phyloP scores from a whole-genome alignment of 331 rosid species.

The Ulmus americana region DNA sequence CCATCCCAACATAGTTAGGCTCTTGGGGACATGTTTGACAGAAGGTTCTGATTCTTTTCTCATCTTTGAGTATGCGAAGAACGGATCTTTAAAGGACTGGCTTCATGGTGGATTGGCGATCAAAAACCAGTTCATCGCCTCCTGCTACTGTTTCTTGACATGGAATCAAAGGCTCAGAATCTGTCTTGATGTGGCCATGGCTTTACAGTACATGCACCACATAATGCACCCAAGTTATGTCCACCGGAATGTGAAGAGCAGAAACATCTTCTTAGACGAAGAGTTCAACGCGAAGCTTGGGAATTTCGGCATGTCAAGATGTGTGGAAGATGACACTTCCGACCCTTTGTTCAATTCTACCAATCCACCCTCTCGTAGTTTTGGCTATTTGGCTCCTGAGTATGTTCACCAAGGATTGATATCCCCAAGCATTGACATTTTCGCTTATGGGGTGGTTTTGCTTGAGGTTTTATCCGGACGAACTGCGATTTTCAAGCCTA shows the following conservation, averaged over 20 bases:
- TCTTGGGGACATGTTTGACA: conserved; percentile 50
- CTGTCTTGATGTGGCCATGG: conserved; percentile 72
- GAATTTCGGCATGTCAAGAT: conserved; percentile 63
- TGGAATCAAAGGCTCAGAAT: conserved; percentile 83
- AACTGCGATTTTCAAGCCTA: conserved; percentile 53
- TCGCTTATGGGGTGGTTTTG: conserved; percentile 69
- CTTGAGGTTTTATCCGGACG: conserved; percentile 69
- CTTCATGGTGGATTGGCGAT: conserved; percentile 92
- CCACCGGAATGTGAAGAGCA: conserved; percentile 69
- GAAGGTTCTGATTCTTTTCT: conserved; percentile 53
- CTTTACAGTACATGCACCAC: conserved; percentile 75
- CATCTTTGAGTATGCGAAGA: conserved; percentile 67
- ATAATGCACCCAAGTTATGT: conserved; percentile 61
- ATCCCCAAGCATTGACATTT: conserved; percentile 62
- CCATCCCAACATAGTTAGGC: conserved; percentile 72
- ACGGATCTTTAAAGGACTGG: conserved; percentile 91
- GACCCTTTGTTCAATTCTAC: conserved; percentile 44
- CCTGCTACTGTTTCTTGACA: conserved; percentile 83
- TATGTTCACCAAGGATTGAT: conserved; percentile 60
- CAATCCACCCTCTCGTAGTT: conserved; percentile 53
- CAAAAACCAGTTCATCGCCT: conserved; percentile 85
- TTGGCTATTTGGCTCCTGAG: conserved; percentile 76
- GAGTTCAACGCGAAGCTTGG: conserved; percentile 80
- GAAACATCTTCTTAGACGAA: conserved; percentile 79
- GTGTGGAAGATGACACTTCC: conserved; percentile 42